These are phyloP conservation scores for Pseudopithomyces chartarum DNA, from an alignment of 2,329 filamentous ascomycete species.

Conservation along the genomic window DNA sequence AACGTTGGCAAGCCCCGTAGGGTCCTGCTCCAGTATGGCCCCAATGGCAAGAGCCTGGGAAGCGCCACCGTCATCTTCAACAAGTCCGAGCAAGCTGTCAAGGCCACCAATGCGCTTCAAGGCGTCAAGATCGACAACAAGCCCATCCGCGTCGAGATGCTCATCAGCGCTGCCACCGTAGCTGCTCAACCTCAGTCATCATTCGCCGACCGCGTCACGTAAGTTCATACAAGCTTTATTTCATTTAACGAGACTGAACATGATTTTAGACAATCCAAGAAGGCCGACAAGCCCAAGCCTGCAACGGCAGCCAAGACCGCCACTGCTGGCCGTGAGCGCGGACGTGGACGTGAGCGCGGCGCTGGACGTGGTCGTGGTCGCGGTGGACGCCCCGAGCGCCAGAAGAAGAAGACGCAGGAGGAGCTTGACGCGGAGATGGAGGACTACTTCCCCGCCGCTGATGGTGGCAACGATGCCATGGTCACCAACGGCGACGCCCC, in stretches of 20 bases:
- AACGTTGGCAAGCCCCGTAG: conserved; percentile 90
- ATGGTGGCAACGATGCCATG: conserved; percentile 51
- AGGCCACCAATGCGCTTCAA: conserved; percentile 83
- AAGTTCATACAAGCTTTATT: conserved; percentile 44
- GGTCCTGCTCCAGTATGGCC: conserved; percentile 90
- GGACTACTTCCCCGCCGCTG: conserved; percentile 77
- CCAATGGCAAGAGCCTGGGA: conserved; percentile 87
- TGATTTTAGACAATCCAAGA: conserved; percentile 64
- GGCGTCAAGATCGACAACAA: conserved; percentile 87
- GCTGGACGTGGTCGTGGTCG: conserved; percentile 54
- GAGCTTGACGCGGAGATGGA: conserved; percentile 98
- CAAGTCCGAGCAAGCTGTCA: conserved; percentile 79
- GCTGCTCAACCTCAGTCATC: conserved; percentile 69
- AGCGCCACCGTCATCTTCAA: conserved; percentile 88
- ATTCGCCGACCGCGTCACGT: conserved; percentile 83
- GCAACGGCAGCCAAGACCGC: conserved; percentile 75
- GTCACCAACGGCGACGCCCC: conserved; percentile 52
- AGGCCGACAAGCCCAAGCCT: conserved; percentile 64
- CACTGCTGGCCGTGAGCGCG: conserved; percentile 49
- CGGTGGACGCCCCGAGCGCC: conserved; percentile 53
- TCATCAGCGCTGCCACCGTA: conserved; percentile 77
- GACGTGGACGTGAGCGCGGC: conserved; percentile 45
- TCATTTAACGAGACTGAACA: conserved; percentile 7
- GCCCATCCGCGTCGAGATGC: conserved; percentile 94
- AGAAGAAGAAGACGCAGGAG: conserved; percentile 91